phyloP scores from a whole-genome alignment of 108 stramenopile genomes.

The Cylindrotheca fusiformis region DNA sequence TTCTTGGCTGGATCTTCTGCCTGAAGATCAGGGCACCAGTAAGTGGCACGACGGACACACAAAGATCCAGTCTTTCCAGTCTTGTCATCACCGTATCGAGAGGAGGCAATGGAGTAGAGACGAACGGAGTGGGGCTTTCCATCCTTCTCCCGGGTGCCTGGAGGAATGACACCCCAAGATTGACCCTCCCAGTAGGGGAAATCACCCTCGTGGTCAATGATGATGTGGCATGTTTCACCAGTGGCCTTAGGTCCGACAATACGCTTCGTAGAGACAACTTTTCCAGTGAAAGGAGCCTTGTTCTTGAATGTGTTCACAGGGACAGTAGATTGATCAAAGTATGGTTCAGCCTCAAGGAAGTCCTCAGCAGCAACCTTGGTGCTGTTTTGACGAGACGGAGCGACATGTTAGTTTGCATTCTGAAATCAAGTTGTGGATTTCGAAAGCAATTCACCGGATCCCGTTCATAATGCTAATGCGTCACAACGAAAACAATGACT shows the following conservation, averaged over 20 bases:
- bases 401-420: not conserved
- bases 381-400: constrained; percentile 19
- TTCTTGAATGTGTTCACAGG: constrained; percentile 95
- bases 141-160: constrained; percentile 90
- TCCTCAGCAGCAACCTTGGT: constrained; percentile 69
- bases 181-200: constrained; percentile 99
- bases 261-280: constrained; percentile 95
- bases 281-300: constrained; percentile 95
- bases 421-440: not conserved
- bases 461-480: too few relatives aligned
- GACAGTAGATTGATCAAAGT: constrained; percentile 89
- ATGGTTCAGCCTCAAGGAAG: constrained; percentile 95
- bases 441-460: too few relatives aligned
- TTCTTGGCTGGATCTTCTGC: constrained; percentile 97
- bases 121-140: constrained; percentile 97
- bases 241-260: constrained; percentile 97
- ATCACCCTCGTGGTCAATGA: constrained; percentile 96
- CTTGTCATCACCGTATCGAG: constrained; percentile 97
- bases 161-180: constrained; percentile 97
- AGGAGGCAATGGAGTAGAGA: constrained; percentile 97
- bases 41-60: constrained; percentile 96
- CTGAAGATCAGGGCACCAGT: constrained; percentile 92
- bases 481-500: too few relatives aligned
- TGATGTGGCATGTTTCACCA: constrained; percentile 97
- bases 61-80: constrained; percentile 94